A percentile compares a stretch with the other conserved stretches of the same genome.
Evolutionary conservation across 2,329 filamentous ascomycete genomes (phyloP).

Genomic region (Cercospora sp.): DNA sequence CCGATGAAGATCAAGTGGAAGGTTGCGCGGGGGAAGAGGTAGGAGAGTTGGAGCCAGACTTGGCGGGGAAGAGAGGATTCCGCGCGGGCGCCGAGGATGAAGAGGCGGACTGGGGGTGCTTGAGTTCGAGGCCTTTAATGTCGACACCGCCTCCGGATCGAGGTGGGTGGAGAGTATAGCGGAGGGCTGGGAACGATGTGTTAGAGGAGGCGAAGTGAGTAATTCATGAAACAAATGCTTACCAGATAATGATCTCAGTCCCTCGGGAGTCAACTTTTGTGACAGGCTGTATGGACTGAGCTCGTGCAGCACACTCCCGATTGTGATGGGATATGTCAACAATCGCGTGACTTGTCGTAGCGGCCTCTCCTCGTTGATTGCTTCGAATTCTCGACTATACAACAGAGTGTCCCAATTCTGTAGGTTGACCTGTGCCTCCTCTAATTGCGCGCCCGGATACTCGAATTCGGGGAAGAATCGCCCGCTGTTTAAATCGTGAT

Average conservation of each 20-base stretch:
- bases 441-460: constrained; percentile 84
- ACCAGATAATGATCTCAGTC: constrained; percentile 92
- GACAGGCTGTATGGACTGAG: constrained; percentile 87
- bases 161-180: constrained; percentile 91
- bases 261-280: constrained; percentile 79
- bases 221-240: constrained; percentile 41
- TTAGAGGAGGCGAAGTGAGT: background rate
- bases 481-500: constrained; percentile 89
- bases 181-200: constrained; percentile 62
- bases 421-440: constrained; percentile 93
- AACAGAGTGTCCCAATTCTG: constrained; percentile 98
- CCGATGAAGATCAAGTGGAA: constrained; percentile 94
- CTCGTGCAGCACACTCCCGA: constrained; percentile 90
- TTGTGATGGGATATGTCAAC: constrained; percentile 88
- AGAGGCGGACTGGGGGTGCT: constrained; percentile 85
- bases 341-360: constrained; percentile 92
- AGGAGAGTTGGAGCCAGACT: constrained; percentile 90
- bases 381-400: constrained; percentile 87
- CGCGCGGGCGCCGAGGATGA: constrained; percentile 92
- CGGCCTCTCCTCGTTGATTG: constrained; percentile 84
- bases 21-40: constrained; percentile 88
- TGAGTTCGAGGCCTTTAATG: constrained; percentile 80
- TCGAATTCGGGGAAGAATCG: constrained; percentile 92
- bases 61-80: constrained; percentile 93
- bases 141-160: constrained; percentile 70